phyloP scores from a whole-genome alignment of 352 stramenopile genomes.

The Pythium apleroticum region DNA sequence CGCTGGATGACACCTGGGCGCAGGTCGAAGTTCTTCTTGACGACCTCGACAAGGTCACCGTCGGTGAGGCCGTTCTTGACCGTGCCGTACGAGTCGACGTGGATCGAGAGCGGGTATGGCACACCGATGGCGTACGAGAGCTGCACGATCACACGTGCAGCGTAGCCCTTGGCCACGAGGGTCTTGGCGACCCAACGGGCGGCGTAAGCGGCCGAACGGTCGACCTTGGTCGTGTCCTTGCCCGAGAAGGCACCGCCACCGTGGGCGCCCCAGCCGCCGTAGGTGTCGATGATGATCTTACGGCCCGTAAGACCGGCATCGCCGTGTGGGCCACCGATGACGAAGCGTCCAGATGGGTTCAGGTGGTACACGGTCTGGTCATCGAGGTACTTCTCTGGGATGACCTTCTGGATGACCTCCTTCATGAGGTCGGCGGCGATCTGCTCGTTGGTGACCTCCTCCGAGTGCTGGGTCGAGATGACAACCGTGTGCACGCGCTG shows the following conservation, averaged over 20 bases:
- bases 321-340: slow-evolving; percentile 98
- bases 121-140: slow-evolving; percentile 99
- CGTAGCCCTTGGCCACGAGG: slow-evolving; percentile 95
- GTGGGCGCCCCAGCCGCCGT: slow-evolving; percentile 98
- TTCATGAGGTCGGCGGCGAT: slow-evolving; percentile 98
- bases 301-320: slow-evolving; percentile 98
- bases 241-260: slow-evolving; percentile 98
- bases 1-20: slow-evolving; percentile 97
- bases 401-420: slow-evolving; percentile 98
- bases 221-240: slow-evolving; percentile 99
- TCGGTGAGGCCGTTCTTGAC: slow-evolving; percentile 95
- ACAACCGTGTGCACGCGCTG: slow-evolving; percentile 98
- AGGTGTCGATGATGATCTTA: slow-evolving; percentile 99
- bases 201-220: slow-evolving; percentile 98
- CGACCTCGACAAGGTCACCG: slow-evolving; percentile 95
- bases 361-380: slow-evolving; percentile 99
- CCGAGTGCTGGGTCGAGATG: slow-evolving; percentile 99
- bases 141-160: slow-evolving; percentile 95
- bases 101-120: slow-evolving; percentile 95
- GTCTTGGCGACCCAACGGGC: slow-evolving; percentile 99
- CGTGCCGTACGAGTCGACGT: slow-evolving; percentile 98
- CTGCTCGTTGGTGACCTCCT: slow-evolving; percentile 98
- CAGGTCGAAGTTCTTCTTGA: slow-evolving; percentile 99
- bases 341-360: slow-evolving; percentile 98
- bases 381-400: slow-evolving; percentile 99